A percentile compares a stretch with the other conserved stretches of the same genome.
Evolutionary conservation across 441 rosid species (phyloP).

Genomic region (Eutrema salsugineum): DNA sequence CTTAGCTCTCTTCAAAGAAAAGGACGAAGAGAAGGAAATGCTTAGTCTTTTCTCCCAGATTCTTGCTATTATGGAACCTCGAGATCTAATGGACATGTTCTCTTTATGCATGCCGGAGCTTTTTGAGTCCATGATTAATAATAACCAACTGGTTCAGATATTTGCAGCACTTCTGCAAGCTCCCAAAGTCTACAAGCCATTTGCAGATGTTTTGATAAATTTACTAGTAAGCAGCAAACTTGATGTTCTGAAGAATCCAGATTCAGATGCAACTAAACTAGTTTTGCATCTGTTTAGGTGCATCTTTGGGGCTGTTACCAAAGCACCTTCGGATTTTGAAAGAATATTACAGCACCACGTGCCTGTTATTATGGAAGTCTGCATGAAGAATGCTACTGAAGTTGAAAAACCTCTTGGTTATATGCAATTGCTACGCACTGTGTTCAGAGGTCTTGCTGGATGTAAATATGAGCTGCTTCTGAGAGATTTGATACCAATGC

Average conservation of each 20-base stretch:
- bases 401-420: slow-evolving; percentile 95
- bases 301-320: slow-evolving; percentile 92
- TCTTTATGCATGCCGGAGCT: slow-evolving; percentile 99
- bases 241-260: slow-evolving; percentile 87
- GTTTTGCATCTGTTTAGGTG: slow-evolving; percentile 93
- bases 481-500: slow-evolving; percentile 83
- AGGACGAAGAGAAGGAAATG: slow-evolving; percentile 99
- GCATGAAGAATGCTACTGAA: slow-evolving; percentile 96
- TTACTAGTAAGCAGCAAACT: slow-evolving; percentile 92
- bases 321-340: slow-evolving; percentile 93
- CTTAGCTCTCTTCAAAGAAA: slow-evolving; percentile 96
- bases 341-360: slow-evolving; percentile 95
- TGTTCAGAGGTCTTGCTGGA: slow-evolving; percentile 89
- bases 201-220: slow-evolving; percentile 93
- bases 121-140: slow-evolving; percentile 95
- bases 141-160: slow-evolving; percentile 86
- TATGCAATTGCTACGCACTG: slow-evolving; percentile 91
- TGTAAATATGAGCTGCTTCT: slow-evolving; percentile 93
- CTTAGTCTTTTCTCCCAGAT: slow-evolving; percentile 86
- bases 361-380: slow-evolving; percentile 94
- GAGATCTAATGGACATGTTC: slow-evolving; percentile 99
- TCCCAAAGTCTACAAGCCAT: slow-evolving; percentile 81
- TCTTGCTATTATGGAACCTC: slow-evolving; percentile 97
- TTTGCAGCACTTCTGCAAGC: slow-evolving; percentile 89
- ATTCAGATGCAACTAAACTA: slow-evolving; percentile 81